These are phyloP conservation scores for Plantago major DNA, from an alignment of 257 asterid genomes.

Conservation along the genomic window DNA sequence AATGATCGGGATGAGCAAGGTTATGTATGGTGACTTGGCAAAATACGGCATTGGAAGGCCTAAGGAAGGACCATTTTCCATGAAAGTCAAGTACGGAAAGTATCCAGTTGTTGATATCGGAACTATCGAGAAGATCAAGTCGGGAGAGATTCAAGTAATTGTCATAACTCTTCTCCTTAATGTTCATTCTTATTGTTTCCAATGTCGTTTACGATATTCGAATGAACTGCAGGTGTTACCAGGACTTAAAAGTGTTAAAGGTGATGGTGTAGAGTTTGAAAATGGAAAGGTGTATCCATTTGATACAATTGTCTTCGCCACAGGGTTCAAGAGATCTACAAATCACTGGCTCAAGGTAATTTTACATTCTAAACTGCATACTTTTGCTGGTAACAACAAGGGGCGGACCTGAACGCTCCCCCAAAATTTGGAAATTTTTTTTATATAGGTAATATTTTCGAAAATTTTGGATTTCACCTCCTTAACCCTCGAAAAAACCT, in stretches of 20 bases:
- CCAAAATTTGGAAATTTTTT: too few relatives aligned
- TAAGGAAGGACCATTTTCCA: slow-evolving; percentile 48
- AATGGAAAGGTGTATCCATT: slow-evolving; percentile 37
- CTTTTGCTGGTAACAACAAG: too few relatives aligned
- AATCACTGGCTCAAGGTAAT: slow-evolving; percentile 66
- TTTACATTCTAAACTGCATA: background rate
- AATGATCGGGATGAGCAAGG: slow-evolving; percentile 34
- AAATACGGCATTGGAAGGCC: slow-evolving; percentile 56
- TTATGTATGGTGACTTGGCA: slow-evolving; percentile 48
- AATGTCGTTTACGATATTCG: background rate
- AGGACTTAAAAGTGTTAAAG: slow-evolving; percentile 31
- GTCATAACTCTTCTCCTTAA: background rate
- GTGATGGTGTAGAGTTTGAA: slow-evolving; percentile 41
- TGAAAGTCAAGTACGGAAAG: slow-evolving; percentile 50
- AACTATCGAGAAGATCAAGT: slow-evolving; percentile 41
- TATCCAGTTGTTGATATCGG: slow-evolving; percentile 72
- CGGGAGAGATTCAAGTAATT: slow-evolving; percentile 57
- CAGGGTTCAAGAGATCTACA: slow-evolving; percentile 76
- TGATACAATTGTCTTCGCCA: slow-evolving; percentile 62
- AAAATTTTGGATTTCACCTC: too few relatives aligned
- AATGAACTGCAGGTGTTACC: slow-evolving; percentile 48
- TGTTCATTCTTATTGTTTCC: background rate
- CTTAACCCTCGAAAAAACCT: too few relatives aligned
- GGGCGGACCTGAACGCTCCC: too few relatives aligned
- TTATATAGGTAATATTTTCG: too few relatives aligned